phyloP scores from a whole-genome alignment of 768 basidiomycete species.

The Lanmaoa pseudosensibilis region DNA sequence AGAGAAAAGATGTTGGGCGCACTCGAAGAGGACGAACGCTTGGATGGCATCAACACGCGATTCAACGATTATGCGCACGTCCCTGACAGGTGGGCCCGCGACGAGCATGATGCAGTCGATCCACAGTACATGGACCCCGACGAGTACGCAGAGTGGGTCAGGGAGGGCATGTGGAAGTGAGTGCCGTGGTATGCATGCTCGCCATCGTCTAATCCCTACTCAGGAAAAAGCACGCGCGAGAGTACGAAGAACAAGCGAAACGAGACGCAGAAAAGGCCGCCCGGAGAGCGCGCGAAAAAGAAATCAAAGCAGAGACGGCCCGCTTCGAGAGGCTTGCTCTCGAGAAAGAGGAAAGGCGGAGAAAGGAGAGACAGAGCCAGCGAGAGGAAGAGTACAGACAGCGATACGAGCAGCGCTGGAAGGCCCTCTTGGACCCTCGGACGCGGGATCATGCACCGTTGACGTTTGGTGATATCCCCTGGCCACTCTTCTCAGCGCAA shows the following conservation, averaged over 20 bases:
- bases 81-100: conserved; percentile 62
- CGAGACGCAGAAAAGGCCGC: conserved; percentile 54
- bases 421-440: conserved; percentile 40
- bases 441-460: conserved; percentile 33
- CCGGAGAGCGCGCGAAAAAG: conserved; percentile 53
- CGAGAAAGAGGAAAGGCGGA: conserved; percentile 51
- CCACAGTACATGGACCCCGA: conserved; percentile 72
- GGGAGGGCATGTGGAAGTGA: conserved; percentile 82
- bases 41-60: conserved; percentile 60
- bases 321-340: conserved; percentile 51
- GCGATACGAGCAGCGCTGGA: conserved; percentile 61
- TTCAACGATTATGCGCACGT: conserved; percentile 72
- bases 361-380: conserved; percentile 46
- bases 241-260: conserved; percentile 61
- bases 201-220: conserved; percentile 1
- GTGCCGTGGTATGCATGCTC: conserved; percentile 22
- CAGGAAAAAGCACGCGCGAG: conserved; percentile 68
- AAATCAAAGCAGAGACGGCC: conserved; percentile 51
- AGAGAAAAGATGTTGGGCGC: conserved; percentile 73
- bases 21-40: conserved; percentile 67
- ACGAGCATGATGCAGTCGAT: conserved; percentile 44
- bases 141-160: conserved; percentile 85
- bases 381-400: conserved; percentile 47
- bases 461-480: conserved; percentile 64
- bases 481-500: conserved; percentile 54